Evolutionary conservation across 164 flowering plant species (phyloP).

Genomic region (Stephania cephalantha): DNA sequence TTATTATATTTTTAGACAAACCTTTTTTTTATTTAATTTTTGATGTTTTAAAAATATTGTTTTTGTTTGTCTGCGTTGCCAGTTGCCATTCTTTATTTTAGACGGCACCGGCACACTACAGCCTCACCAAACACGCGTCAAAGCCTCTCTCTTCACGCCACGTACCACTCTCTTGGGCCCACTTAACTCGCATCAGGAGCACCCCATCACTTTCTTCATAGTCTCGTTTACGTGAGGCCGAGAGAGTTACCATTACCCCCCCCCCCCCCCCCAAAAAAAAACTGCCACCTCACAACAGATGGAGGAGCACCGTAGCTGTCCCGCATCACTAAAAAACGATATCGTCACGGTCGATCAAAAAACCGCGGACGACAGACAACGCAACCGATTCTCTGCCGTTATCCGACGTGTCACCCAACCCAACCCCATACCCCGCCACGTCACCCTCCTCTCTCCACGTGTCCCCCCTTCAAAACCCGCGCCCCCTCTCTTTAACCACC

Average conservation of each 20-base stretch:
- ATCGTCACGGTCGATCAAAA: neutral
- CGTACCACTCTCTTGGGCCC: too few relatives aligned
- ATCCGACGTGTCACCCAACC: neutral
- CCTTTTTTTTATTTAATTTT: too few relatives aligned
- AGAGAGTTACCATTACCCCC: too few relatives aligned
- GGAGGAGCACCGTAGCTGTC: neutral
- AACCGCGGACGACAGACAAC: neutral
- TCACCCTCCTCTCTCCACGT: neutral
- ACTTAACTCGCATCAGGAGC: neutral
- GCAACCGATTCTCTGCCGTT: conserved; percentile 4
- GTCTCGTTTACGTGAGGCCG: too few relatives aligned
- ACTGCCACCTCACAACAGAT: neutral
- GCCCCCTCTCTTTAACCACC: neutral
- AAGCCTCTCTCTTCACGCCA: too few relatives aligned
- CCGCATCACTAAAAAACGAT: neutral
- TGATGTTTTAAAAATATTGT: too few relatives aligned
- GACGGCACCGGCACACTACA: neutral
- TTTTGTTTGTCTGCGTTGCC: too few relatives aligned
- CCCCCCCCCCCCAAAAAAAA: too few relatives aligned
- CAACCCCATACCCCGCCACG: neutral
- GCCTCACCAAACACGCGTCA: neutral
- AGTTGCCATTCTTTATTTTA: too few relatives aligned
- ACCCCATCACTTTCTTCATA: too few relatives aligned
- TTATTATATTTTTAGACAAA: too few relatives aligned
- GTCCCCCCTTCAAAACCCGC: neutral